Conservation (phyloP, 2,329 filamentous ascomycete genomes). For the Mollisiaceae sp. region DNA sequence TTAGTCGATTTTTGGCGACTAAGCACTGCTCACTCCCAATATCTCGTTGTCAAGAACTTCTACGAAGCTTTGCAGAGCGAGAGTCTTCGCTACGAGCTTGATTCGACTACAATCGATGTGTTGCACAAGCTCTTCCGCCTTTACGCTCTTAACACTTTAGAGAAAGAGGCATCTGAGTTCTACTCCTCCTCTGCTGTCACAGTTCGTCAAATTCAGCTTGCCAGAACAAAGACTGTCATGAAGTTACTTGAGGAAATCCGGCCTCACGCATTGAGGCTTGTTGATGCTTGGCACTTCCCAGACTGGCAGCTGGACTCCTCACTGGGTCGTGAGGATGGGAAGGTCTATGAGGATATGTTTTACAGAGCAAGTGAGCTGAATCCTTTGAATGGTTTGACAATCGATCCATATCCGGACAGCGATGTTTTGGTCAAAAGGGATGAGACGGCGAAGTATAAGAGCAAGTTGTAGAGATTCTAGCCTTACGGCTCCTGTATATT, state of each 20-base stretch:
- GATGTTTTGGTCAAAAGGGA: conserved; percentile 66
- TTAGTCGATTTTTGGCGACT: conserved; percentile 81
- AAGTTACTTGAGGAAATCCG: conserved; percentile 73
- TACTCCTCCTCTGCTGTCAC: conserved; percentile 72
- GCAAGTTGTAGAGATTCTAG: conserved; percentile 50
- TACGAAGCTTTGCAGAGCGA: conserved; percentile 69
- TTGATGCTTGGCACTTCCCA: conserved; percentile 77
- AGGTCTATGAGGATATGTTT: conserved; percentile 81
- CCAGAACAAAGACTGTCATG: conserved; percentile 70
- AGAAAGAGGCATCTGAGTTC: conserved; percentile 73
- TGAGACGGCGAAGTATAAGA: conserved; percentile 51
- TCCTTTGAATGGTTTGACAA: conserved; percentile 72
- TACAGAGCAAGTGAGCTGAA: conserved; percentile 73
- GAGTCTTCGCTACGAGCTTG: conserved; percentile 57
- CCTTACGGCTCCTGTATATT: neutral
- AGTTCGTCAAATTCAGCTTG: conserved; percentile 73
- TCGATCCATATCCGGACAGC: conserved; percentile 73
- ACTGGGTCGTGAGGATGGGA: conserved; percentile 72
- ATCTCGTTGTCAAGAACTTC: conserved; percentile 80
- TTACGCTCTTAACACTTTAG: conserved; percentile 68
- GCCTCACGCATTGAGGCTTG: conserved; percentile 73
- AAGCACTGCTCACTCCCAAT: conserved; percentile 76
- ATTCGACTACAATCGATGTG: conserved; percentile 60
- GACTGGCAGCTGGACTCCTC: conserved; percentile 79
- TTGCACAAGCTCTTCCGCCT: conserved; percentile 72